These are phyloP conservation scores for Bipolaris sorokiniana DNA, from an alignment of 2,329 filamentous ascomycete genomes.

Conservation along the genomic window DNA sequence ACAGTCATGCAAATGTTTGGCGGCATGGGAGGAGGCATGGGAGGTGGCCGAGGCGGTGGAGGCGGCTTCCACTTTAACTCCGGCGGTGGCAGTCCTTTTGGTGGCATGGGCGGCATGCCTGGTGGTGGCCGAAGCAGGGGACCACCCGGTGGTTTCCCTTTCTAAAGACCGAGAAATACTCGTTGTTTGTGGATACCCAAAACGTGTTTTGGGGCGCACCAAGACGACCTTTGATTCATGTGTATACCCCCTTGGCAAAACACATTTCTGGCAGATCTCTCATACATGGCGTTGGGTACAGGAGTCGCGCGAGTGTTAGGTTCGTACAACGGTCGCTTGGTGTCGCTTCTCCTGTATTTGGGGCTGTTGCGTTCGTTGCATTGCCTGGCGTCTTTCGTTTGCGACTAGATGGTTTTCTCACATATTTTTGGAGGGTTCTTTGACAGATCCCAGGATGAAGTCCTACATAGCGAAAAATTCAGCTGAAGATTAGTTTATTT, in stretches of 20 bases:
- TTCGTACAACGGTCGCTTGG: background rate
- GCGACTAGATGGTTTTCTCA: background rate
- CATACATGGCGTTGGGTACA: slow-evolving; percentile 10
- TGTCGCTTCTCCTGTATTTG: slow-evolving; percentile 2
- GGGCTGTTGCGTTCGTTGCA: slow-evolving; percentile 4
- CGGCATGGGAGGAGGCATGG: slow-evolving; percentile 58
- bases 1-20: slow-evolving; percentile 50
- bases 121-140: slow-evolving; percentile 42
- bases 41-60: slow-evolving; percentile 53
- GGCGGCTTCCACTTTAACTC: slow-evolving; percentile 55
- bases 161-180: slow-evolving; percentile 18
- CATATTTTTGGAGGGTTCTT: background rate
- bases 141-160: slow-evolving; percentile 42
- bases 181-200: background rate
- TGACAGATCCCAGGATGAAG: background rate
- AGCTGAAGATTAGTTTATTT: background rate
- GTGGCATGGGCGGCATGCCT: slow-evolving; percentile 46
- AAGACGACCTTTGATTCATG: slow-evolving; percentile 8
- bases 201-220: background rate
- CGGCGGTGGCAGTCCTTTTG: slow-evolving; percentile 46
- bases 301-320: slow-evolving; percentile 3
- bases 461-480: background rate
- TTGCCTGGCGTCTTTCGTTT: slow-evolving; percentile 5
- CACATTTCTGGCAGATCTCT: slow-evolving; percentile 3
- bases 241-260: slow-evolving; percentile 10